Evolutionary conservation across 2,329 filamentous ascomycete species (phyloP), one percentile per base, ranked within the genome.

Genomic region (Venturia oleaginea): DNA sequence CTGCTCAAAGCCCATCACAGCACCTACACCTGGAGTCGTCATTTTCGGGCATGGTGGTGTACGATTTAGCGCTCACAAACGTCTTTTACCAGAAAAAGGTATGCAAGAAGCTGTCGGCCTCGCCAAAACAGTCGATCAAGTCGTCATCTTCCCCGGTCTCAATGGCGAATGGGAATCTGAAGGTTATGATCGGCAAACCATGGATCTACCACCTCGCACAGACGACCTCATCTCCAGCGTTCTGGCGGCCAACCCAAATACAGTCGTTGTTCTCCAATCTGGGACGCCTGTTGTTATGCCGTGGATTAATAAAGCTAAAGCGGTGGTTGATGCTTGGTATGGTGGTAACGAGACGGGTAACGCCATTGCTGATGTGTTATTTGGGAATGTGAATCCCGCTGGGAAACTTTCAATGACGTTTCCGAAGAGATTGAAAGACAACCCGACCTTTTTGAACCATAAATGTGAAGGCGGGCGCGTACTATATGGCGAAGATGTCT

Each of bases 281-380:
- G 88, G 88, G 57, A 91, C 90, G 71, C 88, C 88, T 3, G 77
- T 91, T 65, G 88, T 87, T 0, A 87, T 90, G 72, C 80, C 85
- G 4, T 91, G 88, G 88, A 87, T 91, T 71, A 85, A 85, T 0
- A 78, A 83, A 38, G 79, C 81, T 32, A 17, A 13, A 15, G 55
- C 54, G 19, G 22, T 60, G 10, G 34, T 61, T 11, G 59, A 64
- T 42, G 54, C n/a, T 27, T 63, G 43, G 43, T 63, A 63, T 40
- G 43, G 92, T 0, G 91, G 92, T 1, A 86, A 96, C 72, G 92
- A 96, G 73, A 92, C 89, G 48, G 92, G 92, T 8, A 88, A 90
- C 66, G 90, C 92, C 0, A 80, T 97, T 6, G 84, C 85, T 2
- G 90, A 95, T 69, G 81, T 96, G 1, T 77, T 96, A 1, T 90